Conservation (phyloP, 345 rosid species). For the Arabidopsis thaliana region DNA sequence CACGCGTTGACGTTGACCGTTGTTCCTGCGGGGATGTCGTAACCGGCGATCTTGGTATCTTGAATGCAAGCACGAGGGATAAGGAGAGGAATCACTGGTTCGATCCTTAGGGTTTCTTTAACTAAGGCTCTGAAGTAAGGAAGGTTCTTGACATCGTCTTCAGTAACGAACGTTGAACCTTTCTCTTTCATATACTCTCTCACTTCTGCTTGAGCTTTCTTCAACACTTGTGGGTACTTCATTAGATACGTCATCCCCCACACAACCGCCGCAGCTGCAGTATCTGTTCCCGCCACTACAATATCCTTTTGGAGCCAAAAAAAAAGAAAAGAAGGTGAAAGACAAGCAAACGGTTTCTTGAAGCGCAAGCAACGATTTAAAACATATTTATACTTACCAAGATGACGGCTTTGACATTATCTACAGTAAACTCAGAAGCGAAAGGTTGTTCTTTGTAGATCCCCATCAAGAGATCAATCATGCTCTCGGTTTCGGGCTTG, state of each 20-base stretch:
- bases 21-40: slow-evolving; percentile 43
- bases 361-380: not conserved
- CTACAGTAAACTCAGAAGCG: slow-evolving; percentile 34
- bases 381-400: slow-evolving; percentile 24
- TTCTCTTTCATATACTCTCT: slow-evolving; percentile 16
- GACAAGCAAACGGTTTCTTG: not conserved
- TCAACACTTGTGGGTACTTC: slow-evolving; percentile 46
- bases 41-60: slow-evolving; percentile 43
- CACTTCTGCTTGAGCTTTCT: slow-evolving; percentile 43
- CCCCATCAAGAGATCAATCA: slow-evolving; percentile 43
- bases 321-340: not conserved
- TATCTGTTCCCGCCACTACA: slow-evolving; percentile 44
- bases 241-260: slow-evolving; percentile 52
- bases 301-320: slow-evolving; percentile 35
- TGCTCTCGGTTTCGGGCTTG: slow-evolving; percentile 46
- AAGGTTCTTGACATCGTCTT: slow-evolving; percentile 48
- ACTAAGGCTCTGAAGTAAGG: slow-evolving; percentile 45
- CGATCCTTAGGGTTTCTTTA: slow-evolving; percentile 50
- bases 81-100: slow-evolving; percentile 42
- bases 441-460: slow-evolving; percentile 38
- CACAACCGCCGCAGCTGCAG: slow-evolving; percentile 45
- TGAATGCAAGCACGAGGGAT: slow-evolving; percentile 43
- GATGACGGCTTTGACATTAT: slow-evolving; percentile 45
- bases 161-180: slow-evolving; percentile 31
- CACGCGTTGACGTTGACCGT: slow-evolving; percentile 43